Percentiles rank a stretch among this genome's conserved stretches.
Conservation (phyloP, 2,329 filamentous ascomycete genomes). For the Pseudogymnoascus sp. region DNA sequence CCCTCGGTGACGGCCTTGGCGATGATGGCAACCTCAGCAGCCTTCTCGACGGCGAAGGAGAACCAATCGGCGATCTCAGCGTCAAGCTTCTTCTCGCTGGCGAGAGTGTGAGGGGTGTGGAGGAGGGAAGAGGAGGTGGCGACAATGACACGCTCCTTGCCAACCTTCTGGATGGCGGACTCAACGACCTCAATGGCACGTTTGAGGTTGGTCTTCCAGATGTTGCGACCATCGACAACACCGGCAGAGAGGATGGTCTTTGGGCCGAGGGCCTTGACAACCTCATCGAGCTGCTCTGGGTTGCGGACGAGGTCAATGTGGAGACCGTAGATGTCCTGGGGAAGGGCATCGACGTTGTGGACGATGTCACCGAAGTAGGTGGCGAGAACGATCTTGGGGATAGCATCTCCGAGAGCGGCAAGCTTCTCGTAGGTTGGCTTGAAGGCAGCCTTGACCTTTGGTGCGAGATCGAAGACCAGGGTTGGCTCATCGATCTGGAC, state of each 20-base stretch:
- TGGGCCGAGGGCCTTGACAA: conserved; percentile 73
- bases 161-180: conserved; percentile 86
- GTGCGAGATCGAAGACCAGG: conserved; percentile 86
- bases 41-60: conserved; percentile 95
- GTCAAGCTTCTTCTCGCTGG: conserved; percentile 97
- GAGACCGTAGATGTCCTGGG: conserved; percentile 72
- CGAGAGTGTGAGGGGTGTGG: conserved; percentile 96
- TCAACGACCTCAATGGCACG: conserved; percentile 86
- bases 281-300: conserved; percentile 90
- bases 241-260: conserved; percentile 88
- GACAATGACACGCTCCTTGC: conserved; percentile 95
- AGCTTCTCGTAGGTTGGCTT: conserved; percentile 96
- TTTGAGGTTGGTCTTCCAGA: conserved; percentile 99
- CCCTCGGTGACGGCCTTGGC: conserved; percentile 96
- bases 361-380: conserved; percentile 99
- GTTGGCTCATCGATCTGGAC: conserved; percentile 98
- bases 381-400: conserved; percentile 82
- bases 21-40: conserved; percentile 79
- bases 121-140: conserved; percentile 96
- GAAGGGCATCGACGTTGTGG: conserved; percentile 91
- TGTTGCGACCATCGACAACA: conserved; percentile 98
- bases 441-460: conserved; percentile 92
- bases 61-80: conserved; percentile 95
- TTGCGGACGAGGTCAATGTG: conserved; percentile 97
- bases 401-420: conserved; percentile 64